Base-by-base conservation (phyloP, 75 land plant species). In the Selaginella moellendorffii region DNA sequence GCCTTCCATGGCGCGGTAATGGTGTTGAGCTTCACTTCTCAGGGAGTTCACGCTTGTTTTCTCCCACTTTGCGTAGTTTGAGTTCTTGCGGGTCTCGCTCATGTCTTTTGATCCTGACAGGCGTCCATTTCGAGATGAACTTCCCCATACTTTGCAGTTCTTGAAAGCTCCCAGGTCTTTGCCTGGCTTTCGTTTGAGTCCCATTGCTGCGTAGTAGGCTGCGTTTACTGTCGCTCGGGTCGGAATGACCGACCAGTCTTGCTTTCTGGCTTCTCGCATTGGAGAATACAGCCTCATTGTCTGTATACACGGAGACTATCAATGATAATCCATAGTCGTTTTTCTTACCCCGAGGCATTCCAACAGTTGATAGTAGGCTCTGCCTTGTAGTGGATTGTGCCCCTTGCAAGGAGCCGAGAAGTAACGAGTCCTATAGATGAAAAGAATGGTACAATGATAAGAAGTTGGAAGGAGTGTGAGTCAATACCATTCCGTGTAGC, bases 351-450 rank as follows among this genome's bases (percentile, higher is more conserved):
- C 87, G 23, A 86, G 82, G 75, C 97, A 92, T 63, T 92, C 97
- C 30, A 92, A 73, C 18, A 92, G 84, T 62, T 92, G 97, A 68
- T 92, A 92, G 65, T 88, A 92, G 51, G 97, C 93, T 31, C 97
- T 71, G 31, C 97, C 97, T 78, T 88, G 97, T 53, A 92, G 78
- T 56, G 97, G 97, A 70, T 88, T 88, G 68, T 92, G 97, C 1
- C 97, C 97, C 60, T 84, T 78, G 29, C 82, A 77, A 31, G 97
- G n/a, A n/a, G n/a, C n/a, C n/a, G n/a, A 92, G 65, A 92, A 92
- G 67, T 92, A 92, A 24, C 97, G 71, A 24, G 97, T 92, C 97
- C 97, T 90, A 36, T 5, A 36, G 10, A 36, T 5, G 10, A 36
- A 36, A 5, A 36, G 10, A 36, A 5, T 5, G 10, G 14, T 36